Conservation (phyloP, 495 filamentous ascomycete genomes). For the Neurospora tetraspora region DNA sequence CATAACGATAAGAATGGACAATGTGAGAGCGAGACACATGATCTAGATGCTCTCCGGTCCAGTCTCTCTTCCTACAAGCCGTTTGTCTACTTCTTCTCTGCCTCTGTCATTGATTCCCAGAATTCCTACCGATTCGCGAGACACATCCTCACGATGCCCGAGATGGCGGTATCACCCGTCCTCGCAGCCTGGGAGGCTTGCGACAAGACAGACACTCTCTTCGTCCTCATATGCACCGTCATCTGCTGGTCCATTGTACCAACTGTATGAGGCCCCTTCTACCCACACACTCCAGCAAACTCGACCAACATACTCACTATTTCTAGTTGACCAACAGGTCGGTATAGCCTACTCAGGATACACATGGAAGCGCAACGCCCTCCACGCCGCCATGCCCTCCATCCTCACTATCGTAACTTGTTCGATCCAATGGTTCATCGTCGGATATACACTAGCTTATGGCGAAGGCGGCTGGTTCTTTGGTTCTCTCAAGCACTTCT, state of each 20-base stretch:
- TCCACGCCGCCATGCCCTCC: constrained; percentile 14
- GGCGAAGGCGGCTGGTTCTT: constrained; percentile 20
- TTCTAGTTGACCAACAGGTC: constrained; percentile 4
- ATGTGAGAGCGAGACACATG: background rate
- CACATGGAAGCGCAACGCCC: constrained; percentile 18
- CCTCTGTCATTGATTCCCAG: background rate
- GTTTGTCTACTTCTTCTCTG: background rate
- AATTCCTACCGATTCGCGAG: background rate
- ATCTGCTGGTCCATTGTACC: constrained; percentile 22
- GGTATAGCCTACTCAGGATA: constrained; percentile 20
- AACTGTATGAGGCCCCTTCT: constrained; percentile 7
- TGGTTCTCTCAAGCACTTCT: constrained; percentile 11
- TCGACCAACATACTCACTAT: background rate
- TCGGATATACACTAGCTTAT: constrained; percentile 20
- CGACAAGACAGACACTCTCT: constrained; percentile 21
- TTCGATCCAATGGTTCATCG: constrained; percentile 20
- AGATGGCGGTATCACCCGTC: constrained; percentile 12
- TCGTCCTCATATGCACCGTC: constrained; percentile 20
- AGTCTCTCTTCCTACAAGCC: background rate
- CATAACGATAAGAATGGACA: background rate
- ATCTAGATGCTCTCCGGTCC: background rate
- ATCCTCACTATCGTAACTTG: constrained; percentile 18
- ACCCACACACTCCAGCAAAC: background rate
- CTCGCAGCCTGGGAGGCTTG: constrained; percentile 17
- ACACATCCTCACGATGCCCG: background rate